These are phyloP conservation scores for Silybum marianum DNA, from an alignment of 129 eudicot genomes.

Conservation along the genomic window DNA sequence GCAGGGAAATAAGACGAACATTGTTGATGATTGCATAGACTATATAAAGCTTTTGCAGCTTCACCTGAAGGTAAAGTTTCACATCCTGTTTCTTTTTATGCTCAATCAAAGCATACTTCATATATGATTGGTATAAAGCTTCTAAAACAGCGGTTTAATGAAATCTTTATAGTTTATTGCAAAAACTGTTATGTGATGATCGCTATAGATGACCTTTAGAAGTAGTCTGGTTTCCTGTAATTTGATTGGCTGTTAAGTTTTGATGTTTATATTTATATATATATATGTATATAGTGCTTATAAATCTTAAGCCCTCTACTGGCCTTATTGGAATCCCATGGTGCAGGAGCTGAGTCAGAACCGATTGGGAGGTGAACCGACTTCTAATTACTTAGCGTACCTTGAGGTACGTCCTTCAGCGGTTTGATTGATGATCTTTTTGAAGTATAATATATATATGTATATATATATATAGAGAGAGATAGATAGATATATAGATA, in stretches of 20 bases:
- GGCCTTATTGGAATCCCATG: constrained; percentile 1
- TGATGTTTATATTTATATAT: constrained; percentile 1
- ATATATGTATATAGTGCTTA: not conserved
- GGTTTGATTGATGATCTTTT: not conserved
- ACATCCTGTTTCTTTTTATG: not conserved
- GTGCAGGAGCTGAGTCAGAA: constrained; percentile 64
- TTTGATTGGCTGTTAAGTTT: not conserved
- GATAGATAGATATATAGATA: too few species aligned
- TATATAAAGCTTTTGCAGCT: constrained; percentile 56
- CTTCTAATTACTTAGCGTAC: constrained; percentile 40
- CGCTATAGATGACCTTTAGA: not conserved
- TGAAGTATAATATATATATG: not conserved
- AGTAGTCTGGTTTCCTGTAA: not conserved
- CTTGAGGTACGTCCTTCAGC: constrained; percentile 50
- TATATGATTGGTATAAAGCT: not conserved
- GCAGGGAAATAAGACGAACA: constrained; percentile 46
- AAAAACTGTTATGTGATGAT: not conserved
- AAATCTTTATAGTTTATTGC: not conserved
- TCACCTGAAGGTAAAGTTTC: constrained; percentile 54
- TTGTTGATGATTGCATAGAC: constrained; percentile 49
- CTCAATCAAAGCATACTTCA: not conserved
- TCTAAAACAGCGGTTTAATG: not conserved
- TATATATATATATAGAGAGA: too few species aligned
- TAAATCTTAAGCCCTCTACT: not conserved
- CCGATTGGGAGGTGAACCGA: constrained; percentile 62